Base-by-base conservation (phyloP, 306 rosid species). In the Sechiopsis laciniata region DNA sequence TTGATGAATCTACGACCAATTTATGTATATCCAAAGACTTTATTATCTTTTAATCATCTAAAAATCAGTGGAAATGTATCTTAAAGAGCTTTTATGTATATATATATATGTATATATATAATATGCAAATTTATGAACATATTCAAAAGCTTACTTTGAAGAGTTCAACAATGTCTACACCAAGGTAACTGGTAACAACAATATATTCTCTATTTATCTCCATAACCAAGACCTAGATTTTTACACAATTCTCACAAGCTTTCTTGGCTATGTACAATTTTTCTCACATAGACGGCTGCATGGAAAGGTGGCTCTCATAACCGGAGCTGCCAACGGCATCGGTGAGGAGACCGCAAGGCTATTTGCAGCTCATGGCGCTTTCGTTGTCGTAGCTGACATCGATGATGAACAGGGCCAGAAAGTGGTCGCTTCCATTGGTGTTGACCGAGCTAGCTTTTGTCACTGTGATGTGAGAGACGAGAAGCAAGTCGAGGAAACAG, bases 391-490 rank as follows among this genome's bases (percentile, higher is more conserved):
- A 48, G 96, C 78, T 0, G 98, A 93, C 37, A 46, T 90, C 62
- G 89, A 88, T 83, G 89, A 90, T 8, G 96, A 87, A 42, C 37
- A 83, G 14, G 97, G 96, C 7, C 75, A 2, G 1, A 68, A 64
- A 76, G 81, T 90, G 70, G 91, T 53, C 2, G 83, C 80, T 19
- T 90, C 96, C 26, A 59, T 87, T 63, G 91, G 80, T 11, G 17
- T 80, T 3, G 82, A 81, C 0, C 88, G 66, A 71, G 91, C 81
- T 9, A 79, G 78, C 15, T 93, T 85, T 61, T 83, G 51, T 68
- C 98, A 86, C 10, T 93, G 98, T 37, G 96, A 93, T 6, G 98
- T 93, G 3, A 81, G 90, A 63, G 91, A 93, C 24, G 98, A 93
- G 76, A 80, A 82, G 10, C 87, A 93, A 65, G 97, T 93, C 0